Evolutionary conservation across 306 rosid genomes (phyloP).

Genomic region (Castanopsis chinensis): DNA sequence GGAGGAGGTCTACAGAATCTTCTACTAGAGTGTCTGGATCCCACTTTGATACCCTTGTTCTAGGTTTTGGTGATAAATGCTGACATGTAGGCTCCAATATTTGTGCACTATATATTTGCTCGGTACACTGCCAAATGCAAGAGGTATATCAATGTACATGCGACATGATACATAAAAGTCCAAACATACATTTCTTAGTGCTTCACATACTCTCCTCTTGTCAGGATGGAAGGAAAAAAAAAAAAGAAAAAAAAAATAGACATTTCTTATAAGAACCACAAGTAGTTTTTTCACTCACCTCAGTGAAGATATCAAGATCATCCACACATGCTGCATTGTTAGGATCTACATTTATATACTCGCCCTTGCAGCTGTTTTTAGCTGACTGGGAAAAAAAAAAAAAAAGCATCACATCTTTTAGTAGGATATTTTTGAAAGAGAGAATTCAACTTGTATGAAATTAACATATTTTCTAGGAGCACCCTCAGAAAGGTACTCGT

Average conservation of each 20-base stretch:
- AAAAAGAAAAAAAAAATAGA: no score
- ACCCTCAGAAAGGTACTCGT: no score
- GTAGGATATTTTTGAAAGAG: background rate
- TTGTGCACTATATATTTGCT: background rate
- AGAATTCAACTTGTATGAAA: background rate
- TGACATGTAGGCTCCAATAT: constrained; percentile 23
- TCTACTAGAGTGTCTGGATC: background rate
- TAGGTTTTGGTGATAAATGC: background rate
- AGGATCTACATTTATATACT: constrained; percentile 29
- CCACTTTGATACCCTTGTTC: background rate
- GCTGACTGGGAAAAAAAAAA: background rate
- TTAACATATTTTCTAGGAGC: no score
- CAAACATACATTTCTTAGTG: no score
- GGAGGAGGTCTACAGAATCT: background rate
- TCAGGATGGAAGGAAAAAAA: no score
- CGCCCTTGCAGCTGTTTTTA: constrained; percentile 27
- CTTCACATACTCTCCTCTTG: no score
- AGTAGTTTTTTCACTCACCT: constrained; percentile 21
- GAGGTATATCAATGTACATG: no score
- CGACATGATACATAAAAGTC: no score
- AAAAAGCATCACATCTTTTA: background rate
- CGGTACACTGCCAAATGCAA: constrained; percentile 10
- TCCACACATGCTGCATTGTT: constrained; percentile 31
- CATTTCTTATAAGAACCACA: background rate
- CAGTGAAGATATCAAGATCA: constrained; percentile 22